Percentiles rank a stretch among this genome's conserved stretches.
These are phyloP conservation scores for Heracleum sosnowskyi DNA, from an alignment of 129 eudicot genomes.

Conservation along the genomic window DNA sequence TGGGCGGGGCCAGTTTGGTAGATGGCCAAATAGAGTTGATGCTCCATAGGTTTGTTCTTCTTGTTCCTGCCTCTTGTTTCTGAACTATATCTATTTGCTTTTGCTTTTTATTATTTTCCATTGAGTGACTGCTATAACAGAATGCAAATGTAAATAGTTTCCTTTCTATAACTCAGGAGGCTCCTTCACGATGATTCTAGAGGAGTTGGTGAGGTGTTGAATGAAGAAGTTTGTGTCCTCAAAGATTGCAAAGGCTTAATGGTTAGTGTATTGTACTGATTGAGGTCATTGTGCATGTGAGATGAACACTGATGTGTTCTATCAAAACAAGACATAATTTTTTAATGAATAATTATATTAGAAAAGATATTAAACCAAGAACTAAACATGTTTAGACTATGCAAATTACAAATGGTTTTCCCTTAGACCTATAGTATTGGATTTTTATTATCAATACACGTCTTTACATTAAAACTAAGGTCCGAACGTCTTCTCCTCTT, in stretches of 20 bases:
- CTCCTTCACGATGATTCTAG: slow-evolving; percentile 70
- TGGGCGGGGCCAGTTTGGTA: slow-evolving; percentile 81
- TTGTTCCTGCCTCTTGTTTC: slow-evolving; percentile 1
- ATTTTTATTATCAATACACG: too few species aligned
- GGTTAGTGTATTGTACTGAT: slow-evolving; percentile 31
- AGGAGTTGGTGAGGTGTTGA: slow-evolving; percentile 97
- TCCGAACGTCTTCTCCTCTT: too few species aligned
- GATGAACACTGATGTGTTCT: too few species aligned
- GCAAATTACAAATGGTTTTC: too few species aligned
- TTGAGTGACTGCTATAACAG: neutral
- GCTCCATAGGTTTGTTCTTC: slow-evolving; percentile 79
- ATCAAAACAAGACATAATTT: too few species aligned
- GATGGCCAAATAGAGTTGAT: slow-evolving; percentile 93
- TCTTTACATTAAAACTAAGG: too few species aligned
- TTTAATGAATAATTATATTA: too few species aligned
- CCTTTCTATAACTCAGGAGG: slow-evolving; percentile 44
- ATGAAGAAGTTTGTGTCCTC: slow-evolving; percentile 68
- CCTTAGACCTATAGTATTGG: too few species aligned
- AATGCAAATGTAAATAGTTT: neutral
- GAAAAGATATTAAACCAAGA: too few species aligned
- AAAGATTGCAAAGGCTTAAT: slow-evolving; percentile 71
- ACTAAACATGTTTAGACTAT: too few species aligned
- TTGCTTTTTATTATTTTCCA: neutral
- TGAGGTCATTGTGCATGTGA: slow-evolving; percentile 7
- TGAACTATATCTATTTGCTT: neutral